Base-by-base conservation (phyloP, 2,329 filamentous ascomycete genomes). In the Cladophialophora exuberans region DNA sequence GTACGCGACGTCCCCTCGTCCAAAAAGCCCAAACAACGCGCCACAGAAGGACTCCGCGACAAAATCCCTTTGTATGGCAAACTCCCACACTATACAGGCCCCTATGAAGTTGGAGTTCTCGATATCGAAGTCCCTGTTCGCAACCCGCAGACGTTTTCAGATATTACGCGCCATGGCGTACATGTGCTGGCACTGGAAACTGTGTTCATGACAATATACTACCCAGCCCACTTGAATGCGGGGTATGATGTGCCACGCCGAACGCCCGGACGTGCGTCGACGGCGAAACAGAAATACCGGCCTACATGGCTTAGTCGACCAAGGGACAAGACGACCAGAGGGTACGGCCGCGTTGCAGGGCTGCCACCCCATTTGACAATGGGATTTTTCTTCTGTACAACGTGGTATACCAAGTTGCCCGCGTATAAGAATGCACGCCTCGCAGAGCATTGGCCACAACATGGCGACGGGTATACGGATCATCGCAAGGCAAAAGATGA, bases 181-280 rank as follows among this genome's bases (percentile, higher is more conserved):
- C 75, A 79, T 58, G 57, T 81, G 6, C 67, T 84, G 11, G 72
- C 80, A 49, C 68, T 83, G 11, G 76, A 83, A 56, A 87, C 84
- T 0, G 81, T 87, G 6, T 73, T 87, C 3, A 81, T 87, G 69
- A 81, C 80, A 0, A 69, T 87, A n/a, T 88, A 83, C 67, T 88
- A 88, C 65, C 85, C 84, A 1, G 78, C 81, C 39, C 76, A 79
- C 15, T 64, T 79, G 52, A 74, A 72, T 6, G 69, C 67, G 13
- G 70, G 72, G 4, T 62, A 66, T 15, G 71, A 74, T 1, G 64
- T 69, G 18, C 68, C 70, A 11, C n/a, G n/a, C n/a, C n/a, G n/a
- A n/a, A n/a, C n/a, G n/a, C n/a, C n/a, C n/a, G n/a, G n/a, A n/a
- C n/a, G n/a, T n/a, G 71, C 73, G 7, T 71, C 71, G 20, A 72